Evolutionary conservation across 345 rosid species (phyloP), one percentile per base, ranked within the genome.

Genomic region (Linum lewisii): DNA sequence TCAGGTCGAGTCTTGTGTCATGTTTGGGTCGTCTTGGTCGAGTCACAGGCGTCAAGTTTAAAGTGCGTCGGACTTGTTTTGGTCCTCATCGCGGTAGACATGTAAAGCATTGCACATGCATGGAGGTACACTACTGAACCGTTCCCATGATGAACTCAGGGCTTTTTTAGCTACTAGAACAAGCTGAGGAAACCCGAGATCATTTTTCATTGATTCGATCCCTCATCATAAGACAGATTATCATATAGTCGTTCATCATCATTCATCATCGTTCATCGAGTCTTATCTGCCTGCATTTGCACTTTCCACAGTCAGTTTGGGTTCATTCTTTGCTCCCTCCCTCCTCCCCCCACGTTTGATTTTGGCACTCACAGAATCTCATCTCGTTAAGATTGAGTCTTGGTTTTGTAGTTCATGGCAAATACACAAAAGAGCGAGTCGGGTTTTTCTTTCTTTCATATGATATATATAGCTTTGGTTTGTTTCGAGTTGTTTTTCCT

Each of bases 41-140:
- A 11, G 47, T 42, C 47, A 11, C 16, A 11, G 47, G 15, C 47
- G 47, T 42, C 47, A 42, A 42, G 47, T 42, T 16, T 42, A 47
- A 10, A 47, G 70, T 69, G 61, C 45, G 71, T 25, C 45, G 61
- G 72, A 47, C 51, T 71, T 63, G 74, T 63, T 18, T 1, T 62
- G 66, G 61, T 56, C 58, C 56, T 21, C 20, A 23, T n/a, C n/a
- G n/a, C n/a, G n/a, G 18, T 6, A 54, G 63, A 64, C 47, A 21
- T 26, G 51, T 51, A 62, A 23, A 23, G 47, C 49, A 26, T 26
- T 24, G 52, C 53, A 51, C 56, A 25, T 52, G 10, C 21, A 57
- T 57, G 65, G 13, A 58, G 37, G n/a, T n/a, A n/a, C n/a, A n/a
- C n/a, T n/a, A n/a, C n/a, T n/a, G n/a, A n/a, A n/a, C n/a, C n/a